Percentiles rank a stretch among this genome's conserved stretches.
phyloP scores from a whole-genome alignment of 805 yeast species.

The Metschnikowia continentalis region DNA sequence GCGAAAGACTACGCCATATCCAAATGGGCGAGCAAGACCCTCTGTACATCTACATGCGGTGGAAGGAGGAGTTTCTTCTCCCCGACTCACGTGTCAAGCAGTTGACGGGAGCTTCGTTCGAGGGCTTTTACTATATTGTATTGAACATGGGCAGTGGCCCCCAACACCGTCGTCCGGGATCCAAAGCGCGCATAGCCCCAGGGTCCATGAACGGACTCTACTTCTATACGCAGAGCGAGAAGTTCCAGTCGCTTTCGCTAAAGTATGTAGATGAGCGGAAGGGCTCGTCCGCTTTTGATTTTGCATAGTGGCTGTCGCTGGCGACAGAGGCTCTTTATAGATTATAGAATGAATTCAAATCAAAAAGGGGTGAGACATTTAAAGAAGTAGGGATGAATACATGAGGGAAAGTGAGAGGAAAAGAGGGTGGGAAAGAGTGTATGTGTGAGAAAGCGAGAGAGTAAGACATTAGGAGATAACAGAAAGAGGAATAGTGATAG shows the following conservation, averaged over 20 bases:
- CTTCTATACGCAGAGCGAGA: slow-evolving; percentile 75
- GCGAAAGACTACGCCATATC: slow-evolving; percentile 25
- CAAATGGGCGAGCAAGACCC: slow-evolving; percentile 29
- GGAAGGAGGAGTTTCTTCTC: slow-evolving; percentile 87
- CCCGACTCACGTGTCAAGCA: slow-evolving; percentile 70
- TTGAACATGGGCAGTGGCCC: slow-evolving; percentile 54
- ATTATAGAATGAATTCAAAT: too few species aligned
- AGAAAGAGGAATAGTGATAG: too few species aligned
- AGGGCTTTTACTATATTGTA: slow-evolving; percentile 87
- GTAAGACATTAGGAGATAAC: too few species aligned
- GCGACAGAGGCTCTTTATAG: background rate
- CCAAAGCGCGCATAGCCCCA: slow-evolving; percentile 27
- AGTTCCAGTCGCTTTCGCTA: slow-evolving; percentile 72
- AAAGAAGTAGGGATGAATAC: too few species aligned
- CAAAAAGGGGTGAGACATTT: too few species aligned
- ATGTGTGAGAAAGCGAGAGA: too few species aligned
- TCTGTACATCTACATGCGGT: slow-evolving; percentile 70
- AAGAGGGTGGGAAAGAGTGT: too few species aligned
- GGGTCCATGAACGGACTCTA: slow-evolving; percentile 80
- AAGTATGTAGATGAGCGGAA: slow-evolving; percentile 44
- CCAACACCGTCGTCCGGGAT: slow-evolving; percentile 3
- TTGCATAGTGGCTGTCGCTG: slow-evolving; percentile 12
- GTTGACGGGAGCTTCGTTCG: slow-evolving; percentile 75
- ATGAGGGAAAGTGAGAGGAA: too few species aligned
- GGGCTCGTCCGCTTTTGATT: slow-evolving; percentile 33